A percentile compares a stretch with the other conserved stretches of the same genome.
phyloP scores from a whole-genome alignment of 2,329 filamentous ascomycete species.

The Claviceps sp. region DNA sequence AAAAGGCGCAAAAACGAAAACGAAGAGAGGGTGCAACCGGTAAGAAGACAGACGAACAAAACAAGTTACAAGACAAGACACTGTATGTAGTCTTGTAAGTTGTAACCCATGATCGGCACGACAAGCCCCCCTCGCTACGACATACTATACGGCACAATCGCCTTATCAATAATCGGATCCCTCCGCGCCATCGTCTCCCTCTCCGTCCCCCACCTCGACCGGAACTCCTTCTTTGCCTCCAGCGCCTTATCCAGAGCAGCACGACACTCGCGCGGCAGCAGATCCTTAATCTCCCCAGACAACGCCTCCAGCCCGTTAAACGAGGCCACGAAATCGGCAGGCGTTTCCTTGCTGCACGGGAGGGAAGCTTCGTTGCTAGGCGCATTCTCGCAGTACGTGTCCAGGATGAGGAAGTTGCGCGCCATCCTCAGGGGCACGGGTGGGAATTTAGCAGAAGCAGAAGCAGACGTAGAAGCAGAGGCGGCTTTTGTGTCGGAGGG shows the following conservation, averaged over 20 bases:
- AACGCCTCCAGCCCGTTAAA: constrained; percentile 52
- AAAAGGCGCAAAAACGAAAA: no score
- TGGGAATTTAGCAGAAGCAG: constrained; percentile 26
- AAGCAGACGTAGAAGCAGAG: constrained; percentile 6
- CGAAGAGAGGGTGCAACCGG: background rate
- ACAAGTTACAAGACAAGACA: no score
- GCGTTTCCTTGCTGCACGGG: constrained; percentile 29
- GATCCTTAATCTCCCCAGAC: constrained; percentile 48
- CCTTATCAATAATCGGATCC: constrained; percentile 48
- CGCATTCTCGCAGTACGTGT: constrained; percentile 40
- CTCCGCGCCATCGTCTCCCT: constrained; percentile 37
- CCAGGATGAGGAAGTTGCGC: constrained; percentile 44
- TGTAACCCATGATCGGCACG: background rate
- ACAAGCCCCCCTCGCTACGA: constrained; percentile 1
- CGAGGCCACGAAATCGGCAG: constrained; percentile 33
- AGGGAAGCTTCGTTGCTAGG: constrained; percentile 31
- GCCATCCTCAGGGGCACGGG: constrained; percentile 34
- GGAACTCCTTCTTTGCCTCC: constrained; percentile 56
- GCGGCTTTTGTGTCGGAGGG: constrained; percentile 21
- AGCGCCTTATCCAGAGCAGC: constrained; percentile 57
- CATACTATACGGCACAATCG: constrained; percentile 46
- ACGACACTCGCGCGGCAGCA: constrained; percentile 58
- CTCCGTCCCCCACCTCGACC: constrained; percentile 61
- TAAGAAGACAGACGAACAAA: background rate
- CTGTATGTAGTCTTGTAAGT: no score